Conservation (phyloP, 495 filamentous ascomycete genomes). For the Aspergillus kassunensis region DNA sequence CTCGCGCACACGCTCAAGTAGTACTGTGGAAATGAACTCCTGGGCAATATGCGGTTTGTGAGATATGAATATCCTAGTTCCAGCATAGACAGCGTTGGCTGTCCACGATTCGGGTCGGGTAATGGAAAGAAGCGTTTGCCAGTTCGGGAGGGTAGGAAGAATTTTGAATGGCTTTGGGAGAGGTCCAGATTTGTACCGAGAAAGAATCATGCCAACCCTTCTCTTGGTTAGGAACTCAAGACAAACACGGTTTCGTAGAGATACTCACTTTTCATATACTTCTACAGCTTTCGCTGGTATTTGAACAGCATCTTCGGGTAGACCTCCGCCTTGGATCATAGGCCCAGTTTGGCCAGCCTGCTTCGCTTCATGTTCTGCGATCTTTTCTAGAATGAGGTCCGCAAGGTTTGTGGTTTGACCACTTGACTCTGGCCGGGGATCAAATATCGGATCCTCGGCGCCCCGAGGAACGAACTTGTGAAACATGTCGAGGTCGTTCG, state of each 20-base stretch:
- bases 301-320: slow-evolving; percentile 74
- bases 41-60: slow-evolving; percentile 72
- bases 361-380: slow-evolving; percentile 82
- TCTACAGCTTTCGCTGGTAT: slow-evolving; percentile 89
- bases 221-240: slow-evolving; percentile 15
- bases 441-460: slow-evolving; percentile 48
- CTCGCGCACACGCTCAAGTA: slow-evolving; percentile 84
- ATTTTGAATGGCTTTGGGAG: slow-evolving; percentile 98
- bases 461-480: slow-evolving; percentile 74
- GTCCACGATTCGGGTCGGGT: slow-evolving; percentile 85
- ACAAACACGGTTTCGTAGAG: neutral
- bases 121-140: slow-evolving; percentile 79
- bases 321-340: slow-evolving; percentile 43
- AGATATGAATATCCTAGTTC: slow-evolving; percentile 84
- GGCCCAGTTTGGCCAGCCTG: slow-evolving; percentile 40
- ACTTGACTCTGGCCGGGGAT: slow-evolving; percentile 43
- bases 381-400: slow-evolving; percentile 88
- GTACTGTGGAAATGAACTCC: slow-evolving; percentile 71
- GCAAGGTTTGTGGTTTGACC: slow-evolving; percentile 73
- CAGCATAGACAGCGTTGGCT: slow-evolving; percentile 78
- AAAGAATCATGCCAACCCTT: slow-evolving; percentile 82
- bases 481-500: slow-evolving; percentile 85
- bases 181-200: slow-evolving; percentile 89
- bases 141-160: slow-evolving; percentile 83
- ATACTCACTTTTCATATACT: slow-evolving; percentile 78